Evolutionary conservation across 495 filamentous ascomycete genomes (phyloP).

Genomic region (Penicillium atrosanguineum): DNA sequence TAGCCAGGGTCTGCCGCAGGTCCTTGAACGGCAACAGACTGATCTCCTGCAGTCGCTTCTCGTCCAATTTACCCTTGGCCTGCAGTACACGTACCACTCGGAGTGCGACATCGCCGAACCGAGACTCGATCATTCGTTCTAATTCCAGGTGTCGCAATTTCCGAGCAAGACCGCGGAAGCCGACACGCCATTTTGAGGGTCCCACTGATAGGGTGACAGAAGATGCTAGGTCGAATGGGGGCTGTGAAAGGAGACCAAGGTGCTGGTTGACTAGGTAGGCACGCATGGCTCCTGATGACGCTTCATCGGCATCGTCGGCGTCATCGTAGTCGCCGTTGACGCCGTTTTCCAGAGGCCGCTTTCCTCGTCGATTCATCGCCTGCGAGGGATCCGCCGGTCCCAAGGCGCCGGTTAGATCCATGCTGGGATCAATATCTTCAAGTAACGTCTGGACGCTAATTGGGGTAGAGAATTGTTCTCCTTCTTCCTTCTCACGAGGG

Average conservation of each 20-base stretch:
- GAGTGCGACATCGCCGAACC: slow-evolving; percentile 70
- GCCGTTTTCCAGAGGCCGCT: slow-evolving; percentile 40
- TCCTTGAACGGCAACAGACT: slow-evolving; percentile 77
- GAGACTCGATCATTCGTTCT: slow-evolving; percentile 70
- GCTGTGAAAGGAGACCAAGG: slow-evolving; percentile 69
- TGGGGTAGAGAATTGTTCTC: slow-evolving; percentile 37
- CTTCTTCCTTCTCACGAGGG: slow-evolving; percentile 52
- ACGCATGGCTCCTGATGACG: slow-evolving; percentile 37
- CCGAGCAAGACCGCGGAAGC: slow-evolving; percentile 67
- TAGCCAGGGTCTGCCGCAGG: slow-evolving; percentile 73
- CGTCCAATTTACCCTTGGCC: slow-evolving; percentile 85
- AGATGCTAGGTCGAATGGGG: slow-evolving; percentile 60
- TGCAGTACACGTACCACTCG: slow-evolving; percentile 79
- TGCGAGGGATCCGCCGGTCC: slow-evolving; percentile 31
- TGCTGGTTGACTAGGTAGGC: slow-evolving; percentile 68
- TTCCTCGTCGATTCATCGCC: slow-evolving; percentile 27
- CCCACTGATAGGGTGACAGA: slow-evolving; percentile 46
- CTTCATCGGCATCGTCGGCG: slow-evolving; percentile 20
- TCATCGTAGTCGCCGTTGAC: slow-evolving; percentile 33
- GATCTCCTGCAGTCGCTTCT: slow-evolving; percentile 74
- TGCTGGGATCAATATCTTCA: slow-evolving; percentile 38
- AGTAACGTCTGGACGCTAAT: slow-evolving; percentile 36
- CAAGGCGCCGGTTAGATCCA: slow-evolving; percentile 40
- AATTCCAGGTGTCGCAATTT: slow-evolving; percentile 70
- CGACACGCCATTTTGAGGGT: slow-evolving; percentile 72